phyloP scores from a whole-genome alignment of 2,329 filamentous ascomycete genomes.

The Passalora sequoiae region DNA sequence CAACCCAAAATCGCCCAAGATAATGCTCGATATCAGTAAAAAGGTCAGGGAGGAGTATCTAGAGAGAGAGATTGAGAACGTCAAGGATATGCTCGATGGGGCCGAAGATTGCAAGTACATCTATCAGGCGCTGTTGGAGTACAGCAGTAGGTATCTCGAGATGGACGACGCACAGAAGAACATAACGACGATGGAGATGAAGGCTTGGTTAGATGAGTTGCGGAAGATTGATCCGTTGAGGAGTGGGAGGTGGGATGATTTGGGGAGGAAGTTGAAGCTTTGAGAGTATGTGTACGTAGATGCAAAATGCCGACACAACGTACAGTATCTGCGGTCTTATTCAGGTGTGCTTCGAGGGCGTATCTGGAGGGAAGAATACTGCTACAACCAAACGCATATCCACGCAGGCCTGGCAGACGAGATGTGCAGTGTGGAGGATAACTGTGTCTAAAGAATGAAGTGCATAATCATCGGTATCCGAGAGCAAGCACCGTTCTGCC shows the following conservation, averaged over 20 bases:
- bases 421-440: too few relatives aligned
- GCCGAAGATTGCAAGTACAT: conserved; percentile 79
- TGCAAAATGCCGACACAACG: too few relatives aligned
- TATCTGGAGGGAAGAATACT: too few relatives aligned
- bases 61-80: conserved; percentile 64
- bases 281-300: conserved; percentile 26
- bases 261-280: conserved; percentile 49
- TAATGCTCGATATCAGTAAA: conserved; percentile 59
- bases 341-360: too few relatives aligned
- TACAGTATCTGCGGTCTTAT: too few relatives aligned
- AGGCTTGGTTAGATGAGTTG: conserved; percentile 57
- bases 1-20: conserved; percentile 42
- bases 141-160: conserved; percentile 58
- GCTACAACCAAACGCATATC: too few relatives aligned
- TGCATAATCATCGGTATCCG: too few relatives aligned
- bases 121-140: conserved; percentile 78
- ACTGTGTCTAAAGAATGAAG: too few relatives aligned
- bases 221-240: conserved; percentile 68
- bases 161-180: conserved; percentile 37
- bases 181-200: conserved; percentile 44
- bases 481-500: too few relatives aligned
- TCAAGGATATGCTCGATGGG: conserved; percentile 60
- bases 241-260: conserved; percentile 68
- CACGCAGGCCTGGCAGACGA: too few relatives aligned
- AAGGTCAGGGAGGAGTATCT: conserved; percentile 63